These are phyloP conservation scores for Pseudozyma flocculosa DNA, from an alignment of 1,284 basidiomycete genomes.

Conservation along the genomic window DNA sequence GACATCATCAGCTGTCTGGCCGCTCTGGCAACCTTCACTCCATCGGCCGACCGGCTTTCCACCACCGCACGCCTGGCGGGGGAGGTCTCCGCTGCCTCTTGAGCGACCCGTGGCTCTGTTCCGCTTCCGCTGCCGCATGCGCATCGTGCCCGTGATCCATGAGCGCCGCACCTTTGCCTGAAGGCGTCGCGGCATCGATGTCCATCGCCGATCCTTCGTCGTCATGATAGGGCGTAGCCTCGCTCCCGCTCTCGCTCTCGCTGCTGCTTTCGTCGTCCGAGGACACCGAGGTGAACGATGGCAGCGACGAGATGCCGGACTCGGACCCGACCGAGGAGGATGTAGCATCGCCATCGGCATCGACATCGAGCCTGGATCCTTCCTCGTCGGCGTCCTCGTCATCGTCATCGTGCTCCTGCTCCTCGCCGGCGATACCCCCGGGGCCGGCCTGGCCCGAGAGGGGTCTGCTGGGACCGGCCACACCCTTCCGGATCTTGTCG, in stretches of 20 bases:
- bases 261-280: neutral
- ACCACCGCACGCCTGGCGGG: constrained; percentile 25
- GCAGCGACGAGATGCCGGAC: constrained; percentile 25
- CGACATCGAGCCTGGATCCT: constrained; percentile 5
- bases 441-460: no score
- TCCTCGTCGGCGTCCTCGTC: neutral
- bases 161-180: neutral
- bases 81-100: constrained; percentile 27
- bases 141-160: no score
- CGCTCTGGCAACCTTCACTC: no score
- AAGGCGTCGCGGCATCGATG: neutral
- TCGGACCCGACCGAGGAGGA: constrained; percentile 9
- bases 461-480: neutral
- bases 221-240: neutral
- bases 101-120: constrained; percentile 2
- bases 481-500: constrained; percentile 8
- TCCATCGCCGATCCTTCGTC: no score
- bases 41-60: constrained; percentile 20
- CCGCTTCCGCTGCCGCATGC: no score
- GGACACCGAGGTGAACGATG: constrained; percentile 27
- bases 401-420: neutral
- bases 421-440: neutral
- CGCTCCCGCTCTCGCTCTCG: neutral
- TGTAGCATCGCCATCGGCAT: constrained; percentile 3
- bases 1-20: no score